Conservation (phyloP, 2,329 filamentous ascomycete species). For the Aspergillus cejpii region DNA sequence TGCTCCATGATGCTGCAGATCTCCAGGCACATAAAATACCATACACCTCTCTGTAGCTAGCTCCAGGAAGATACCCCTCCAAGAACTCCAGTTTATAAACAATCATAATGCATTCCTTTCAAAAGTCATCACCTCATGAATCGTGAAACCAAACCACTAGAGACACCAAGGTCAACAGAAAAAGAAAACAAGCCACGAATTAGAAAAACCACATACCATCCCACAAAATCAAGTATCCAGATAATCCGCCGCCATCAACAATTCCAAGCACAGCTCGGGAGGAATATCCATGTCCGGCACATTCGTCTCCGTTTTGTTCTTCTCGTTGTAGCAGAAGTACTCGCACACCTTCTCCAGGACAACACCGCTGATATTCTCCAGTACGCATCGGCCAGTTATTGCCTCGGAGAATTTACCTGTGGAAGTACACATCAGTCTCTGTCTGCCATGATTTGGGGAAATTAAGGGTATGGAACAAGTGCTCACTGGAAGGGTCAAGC, state of each 20-base stretch:
- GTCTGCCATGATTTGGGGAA: no score
- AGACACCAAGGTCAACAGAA: background rate
- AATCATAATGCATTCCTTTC: background rate
- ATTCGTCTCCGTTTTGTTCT: slow-evolving; percentile 53
- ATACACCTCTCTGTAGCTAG: background rate
- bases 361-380: slow-evolving; percentile 57
- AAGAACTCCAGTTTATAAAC: background rate
- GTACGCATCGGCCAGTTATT: slow-evolving; percentile 50
- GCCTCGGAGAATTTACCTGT: slow-evolving; percentile 57
- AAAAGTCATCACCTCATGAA: background rate
- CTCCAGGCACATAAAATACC: no score
- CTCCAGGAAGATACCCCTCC: background rate
- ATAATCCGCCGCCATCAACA: slow-evolving; percentile 63
- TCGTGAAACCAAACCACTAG: background rate
- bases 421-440: slow-evolving; percentile 1
- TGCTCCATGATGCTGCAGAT: background rate
- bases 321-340: slow-evolving; percentile 63
- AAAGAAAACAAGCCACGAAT: background rate
- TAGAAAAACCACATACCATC: background rate
- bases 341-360: slow-evolving; percentile 64
- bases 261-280: slow-evolving; percentile 57
- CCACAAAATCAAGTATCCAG: slow-evolving; percentile 42
- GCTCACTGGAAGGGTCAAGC: slow-evolving; percentile 56
- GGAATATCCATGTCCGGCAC: slow-evolving; percentile 63
- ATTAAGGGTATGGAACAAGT: no score